phyloP scores from a whole-genome alignment of 176 grass and related monocot genomes.

The Guadua angustifolia region DNA sequence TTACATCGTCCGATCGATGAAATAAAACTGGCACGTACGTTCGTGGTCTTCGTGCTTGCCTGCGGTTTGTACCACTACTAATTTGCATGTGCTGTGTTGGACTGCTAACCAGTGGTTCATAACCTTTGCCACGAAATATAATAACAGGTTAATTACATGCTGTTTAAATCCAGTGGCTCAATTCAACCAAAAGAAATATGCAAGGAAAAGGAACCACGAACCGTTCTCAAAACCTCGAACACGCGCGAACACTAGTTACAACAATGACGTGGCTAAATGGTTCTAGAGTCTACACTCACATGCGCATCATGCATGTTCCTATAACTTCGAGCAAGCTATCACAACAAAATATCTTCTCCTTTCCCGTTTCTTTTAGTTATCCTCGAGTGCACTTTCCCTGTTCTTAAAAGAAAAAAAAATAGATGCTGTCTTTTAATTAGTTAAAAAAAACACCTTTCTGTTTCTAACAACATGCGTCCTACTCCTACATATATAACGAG shows the following conservation, averaged over 20 bases:
- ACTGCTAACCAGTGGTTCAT: neutral
- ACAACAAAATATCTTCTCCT: neutral
- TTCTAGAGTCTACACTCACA: neutral
- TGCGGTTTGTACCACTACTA: neutral
- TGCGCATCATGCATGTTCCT: neutral
- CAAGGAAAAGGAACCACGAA: neutral
- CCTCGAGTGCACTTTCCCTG: neutral
- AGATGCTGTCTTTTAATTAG: neutral
- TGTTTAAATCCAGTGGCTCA: neutral
- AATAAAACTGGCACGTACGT: neutral
- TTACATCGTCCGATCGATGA: neutral
- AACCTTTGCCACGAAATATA: neutral
- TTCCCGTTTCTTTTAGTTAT: neutral
- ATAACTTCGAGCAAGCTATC: neutral
- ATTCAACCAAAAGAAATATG: neutral
- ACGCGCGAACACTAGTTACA: neutral
- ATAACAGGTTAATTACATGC: neutral
- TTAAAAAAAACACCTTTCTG: neutral
- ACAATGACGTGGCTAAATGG: constrained; percentile 1
- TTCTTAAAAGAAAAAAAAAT: neutral
- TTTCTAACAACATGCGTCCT: neutral
- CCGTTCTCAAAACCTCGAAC: neutral
- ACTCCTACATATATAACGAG: neutral
- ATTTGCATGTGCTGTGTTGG: neutral
- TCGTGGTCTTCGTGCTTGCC: neutral